Conservation (phyloP, 176 grass and related monocot genomes). For the Saccharum spontaneum region DNA sequence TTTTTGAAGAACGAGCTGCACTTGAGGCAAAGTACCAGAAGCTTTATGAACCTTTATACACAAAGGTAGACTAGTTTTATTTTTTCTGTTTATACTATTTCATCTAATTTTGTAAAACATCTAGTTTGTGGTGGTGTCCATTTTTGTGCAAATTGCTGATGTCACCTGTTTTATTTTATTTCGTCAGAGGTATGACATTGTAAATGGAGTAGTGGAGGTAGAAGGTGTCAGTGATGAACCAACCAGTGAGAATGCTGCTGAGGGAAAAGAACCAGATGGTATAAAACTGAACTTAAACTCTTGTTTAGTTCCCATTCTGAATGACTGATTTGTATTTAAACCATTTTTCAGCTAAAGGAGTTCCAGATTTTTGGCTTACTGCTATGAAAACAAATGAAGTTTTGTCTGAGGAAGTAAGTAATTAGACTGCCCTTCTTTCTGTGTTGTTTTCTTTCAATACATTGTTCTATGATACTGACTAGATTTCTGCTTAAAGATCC, state of each 20-base stretch:
- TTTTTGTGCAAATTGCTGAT: neutral
- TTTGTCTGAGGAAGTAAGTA: slow-evolving; percentile 69
- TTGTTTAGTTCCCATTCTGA: slow-evolving; percentile 8
- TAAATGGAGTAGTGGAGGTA: slow-evolving; percentile 81
- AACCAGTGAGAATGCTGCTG: slow-evolving; percentile 37
- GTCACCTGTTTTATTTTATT: neutral
- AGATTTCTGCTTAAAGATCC: slow-evolving; percentile 46
- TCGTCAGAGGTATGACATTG: slow-evolving; percentile 78
- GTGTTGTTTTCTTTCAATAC: neutral
- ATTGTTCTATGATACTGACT: neutral
- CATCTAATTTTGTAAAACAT: neutral
- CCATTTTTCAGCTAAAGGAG: slow-evolving; percentile 62
- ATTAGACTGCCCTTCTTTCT: neutral
- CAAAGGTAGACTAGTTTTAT: slow-evolving; percentile 24
- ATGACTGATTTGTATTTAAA: slow-evolving; percentile 21
- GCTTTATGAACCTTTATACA: slow-evolving; percentile 60
- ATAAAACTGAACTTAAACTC: neutral
- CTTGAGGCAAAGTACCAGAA: slow-evolving; percentile 69
- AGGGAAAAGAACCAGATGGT: slow-evolving; percentile 52
- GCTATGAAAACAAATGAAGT: slow-evolving; percentile 91
- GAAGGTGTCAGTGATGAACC: slow-evolving; percentile 59
- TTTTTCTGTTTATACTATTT: neutral
- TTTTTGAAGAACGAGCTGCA: slow-evolving; percentile 52
- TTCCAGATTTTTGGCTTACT: slow-evolving; percentile 94
- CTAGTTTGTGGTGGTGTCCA: neutral